A percentile compares a stretch with the other conserved stretches of the same genome.
Conservation (phyloP, 768 basidiomycete genomes). For the Calocybe indica region DNA sequence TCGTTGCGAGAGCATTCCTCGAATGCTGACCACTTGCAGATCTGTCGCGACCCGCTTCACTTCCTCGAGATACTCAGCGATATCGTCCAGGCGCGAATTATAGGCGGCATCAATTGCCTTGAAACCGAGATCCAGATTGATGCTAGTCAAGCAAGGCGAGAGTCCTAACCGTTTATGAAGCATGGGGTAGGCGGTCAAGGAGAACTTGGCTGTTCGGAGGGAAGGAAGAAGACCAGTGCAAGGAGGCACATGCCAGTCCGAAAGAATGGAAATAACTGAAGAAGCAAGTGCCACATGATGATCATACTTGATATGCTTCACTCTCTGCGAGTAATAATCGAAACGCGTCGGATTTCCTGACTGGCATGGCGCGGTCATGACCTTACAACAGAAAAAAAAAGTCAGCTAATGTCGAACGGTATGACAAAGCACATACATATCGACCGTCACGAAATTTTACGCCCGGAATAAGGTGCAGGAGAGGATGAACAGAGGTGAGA, state of each 20-base stretch:
- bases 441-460: constrained; percentile 18
- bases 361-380: constrained; percentile 8
- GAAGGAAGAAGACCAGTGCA: constrained; percentile 11
- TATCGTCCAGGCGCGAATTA: constrained; percentile 24
- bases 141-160: constrained; percentile 20
- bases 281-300: constrained; percentile 19
- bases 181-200: not conserved
- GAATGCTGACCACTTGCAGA: constrained; percentile 31
- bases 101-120: constrained; percentile 24
- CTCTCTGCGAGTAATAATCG: constrained; percentile 26
- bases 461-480: constrained; percentile 32
- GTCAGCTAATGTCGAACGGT: not conserved
- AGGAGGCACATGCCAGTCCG: not conserved
- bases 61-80: constrained; percentile 19
- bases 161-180: not conserved
- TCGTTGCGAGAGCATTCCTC: constrained; percentile 26
- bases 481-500: constrained; percentile 32
- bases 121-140: constrained; percentile 25
- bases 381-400: not conserved
- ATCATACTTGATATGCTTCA: constrained; percentile 29
- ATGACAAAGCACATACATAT: constrained; percentile 23
- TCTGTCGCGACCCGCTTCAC: constrained; percentile 19
- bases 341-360: constrained; percentile 16
- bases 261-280: not conserved
- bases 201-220: constrained; percentile 5